Evolutionary conservation across 2,329 filamentous ascomycete genomes (phyloP), one percentile per base, ranked within the genome.

Genomic region (Fusarium austroafricanum): DNA sequence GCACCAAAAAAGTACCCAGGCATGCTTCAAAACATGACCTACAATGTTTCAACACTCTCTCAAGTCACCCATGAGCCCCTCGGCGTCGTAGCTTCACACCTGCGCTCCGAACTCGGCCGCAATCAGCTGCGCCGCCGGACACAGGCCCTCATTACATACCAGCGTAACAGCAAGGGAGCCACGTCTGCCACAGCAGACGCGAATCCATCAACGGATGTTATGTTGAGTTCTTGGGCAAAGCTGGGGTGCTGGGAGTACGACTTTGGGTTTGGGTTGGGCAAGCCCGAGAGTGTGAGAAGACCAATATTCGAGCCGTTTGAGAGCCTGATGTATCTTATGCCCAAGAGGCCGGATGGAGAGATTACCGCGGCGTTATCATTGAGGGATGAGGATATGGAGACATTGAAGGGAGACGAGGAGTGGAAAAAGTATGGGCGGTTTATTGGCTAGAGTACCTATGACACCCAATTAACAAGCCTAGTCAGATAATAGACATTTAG

Each of bases 211-310:
- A 73, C 71, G 0, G 84, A 87, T 38, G 73, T 88, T 5, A 82
- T 83, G 78, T 61, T 88, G 8, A 87, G 83, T 58, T 88, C 85
- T 1, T 89, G 85, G 86, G 79, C 80, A 1, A 83, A 84, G 51
- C 71, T 84, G 4, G 73, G 80, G 6, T 77, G 75, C 17, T 84
- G 83, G 63, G 73, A 79, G 0, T 73, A 83, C 8, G 82, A 86
- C 43, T 88, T 88, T 55, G 77, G 77, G 0, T 65, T 81, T 3
- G 81, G 79, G 0, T 65, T 87, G 4, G 85, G 85, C 0, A 76
- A 66, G 18, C 83, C 85, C 0, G 79, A 80, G 55, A 78, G 77
- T 1, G 84, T 87, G 21, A 75, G 84, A 0, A 75, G 85, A 46
- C 86, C 85, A 5, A 59, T 69, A 1, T 86, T 87, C 56, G 70